phyloP scores from a whole-genome alignment of 768 basidiomycete genomes.

The Agaricus blazei region DNA sequence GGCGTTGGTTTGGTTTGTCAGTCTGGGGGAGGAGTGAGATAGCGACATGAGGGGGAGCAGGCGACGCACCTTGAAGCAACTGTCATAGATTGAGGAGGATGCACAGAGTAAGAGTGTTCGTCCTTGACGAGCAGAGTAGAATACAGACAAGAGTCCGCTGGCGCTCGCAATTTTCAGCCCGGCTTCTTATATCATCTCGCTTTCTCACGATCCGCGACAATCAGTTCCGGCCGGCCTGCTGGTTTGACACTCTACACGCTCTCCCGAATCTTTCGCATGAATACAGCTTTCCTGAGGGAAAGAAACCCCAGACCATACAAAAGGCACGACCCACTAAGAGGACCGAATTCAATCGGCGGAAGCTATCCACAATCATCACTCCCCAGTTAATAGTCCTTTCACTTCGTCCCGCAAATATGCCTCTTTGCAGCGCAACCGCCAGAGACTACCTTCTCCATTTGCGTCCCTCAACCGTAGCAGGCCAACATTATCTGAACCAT shows the following conservation, averaged over 20 bases:
- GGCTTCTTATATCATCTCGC: constrained; percentile 5
- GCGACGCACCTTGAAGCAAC: constrained; percentile 31
- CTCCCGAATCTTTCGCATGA: not conserved
- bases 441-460: constrained; percentile 68
- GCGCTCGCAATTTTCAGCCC: constrained; percentile 6
- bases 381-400: constrained; percentile 30
- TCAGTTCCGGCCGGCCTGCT: not conserved
- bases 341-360: too few relatives aligned
- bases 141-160: constrained; percentile 6
- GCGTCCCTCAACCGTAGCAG: constrained; percentile 52
- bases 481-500: constrained; percentile 24
- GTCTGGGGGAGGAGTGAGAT: constrained; percentile 23
- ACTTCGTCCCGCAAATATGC: constrained; percentile 35
- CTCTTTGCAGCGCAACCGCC: constrained; percentile 59
- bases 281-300: not conserved
- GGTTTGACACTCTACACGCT: not conserved
- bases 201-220: constrained; percentile 13
- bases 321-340: too few relatives aligned
- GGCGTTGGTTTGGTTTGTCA: constrained; percentile 45
- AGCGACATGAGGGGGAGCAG: constrained; percentile 7
- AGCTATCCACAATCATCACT: not conserved
- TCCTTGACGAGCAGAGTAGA: constrained; percentile 3
- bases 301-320: too few relatives aligned
- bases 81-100: constrained; percentile 47
- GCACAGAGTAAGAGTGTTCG: constrained; percentile 5